Base-by-base conservation (phyloP, 352 stramenopile species). In the Pythium grandisporangium region DNA sequence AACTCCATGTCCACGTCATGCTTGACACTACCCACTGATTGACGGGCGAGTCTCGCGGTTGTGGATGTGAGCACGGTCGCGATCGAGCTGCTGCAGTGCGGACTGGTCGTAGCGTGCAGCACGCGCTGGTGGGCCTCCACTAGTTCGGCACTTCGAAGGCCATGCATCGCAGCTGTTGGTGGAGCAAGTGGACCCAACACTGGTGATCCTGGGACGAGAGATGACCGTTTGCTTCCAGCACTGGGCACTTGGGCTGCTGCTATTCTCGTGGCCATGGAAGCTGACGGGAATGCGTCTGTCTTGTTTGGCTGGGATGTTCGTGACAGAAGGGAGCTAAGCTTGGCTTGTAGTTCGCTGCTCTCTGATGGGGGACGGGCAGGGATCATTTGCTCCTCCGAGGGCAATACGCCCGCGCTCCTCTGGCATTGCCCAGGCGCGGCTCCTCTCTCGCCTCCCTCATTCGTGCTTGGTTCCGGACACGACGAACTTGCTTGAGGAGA, bases 1-100 rank as follows among this genome's bases (percentile, higher is more conserved):
- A 66, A 68, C 49, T 75, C 62, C 56, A 74, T 63, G 41, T 83
- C 70, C 26, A 83, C 64, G 33, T 77, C 45, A 30, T 58, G 49
- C 33, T 57, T 48, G 29, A 30, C n/a, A n/a, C n/a, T n/a, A n/a
- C n/a, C n/a, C n/a, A n/a, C n/a, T n/a, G n/a, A n/a, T n/a, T n/a
- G n/a, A n/a, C n/a, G n/a, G n/a, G n/a, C n/a, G n/a, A n/a, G n/a
- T n/a, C n/a, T n/a, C n/a, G n/a, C n/a, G n/a, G n/a, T 34, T 7
- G 42, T 29, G 22, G 49, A 42, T 4, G 49, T 51, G n/a, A 35
- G 33, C 22, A 29, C 14, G 7, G 16, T 14, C 4, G 39, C 34
- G 2, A 20, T 17, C 4, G n/a, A n/a, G 36, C 12, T 21, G n/a
- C 36, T 42, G 35, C 20, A 30, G 23, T 2, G 2, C 20, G 40